Conservation (phyloP, 2,329 filamentous ascomycete genomes). For the Nemania serpens region DNA sequence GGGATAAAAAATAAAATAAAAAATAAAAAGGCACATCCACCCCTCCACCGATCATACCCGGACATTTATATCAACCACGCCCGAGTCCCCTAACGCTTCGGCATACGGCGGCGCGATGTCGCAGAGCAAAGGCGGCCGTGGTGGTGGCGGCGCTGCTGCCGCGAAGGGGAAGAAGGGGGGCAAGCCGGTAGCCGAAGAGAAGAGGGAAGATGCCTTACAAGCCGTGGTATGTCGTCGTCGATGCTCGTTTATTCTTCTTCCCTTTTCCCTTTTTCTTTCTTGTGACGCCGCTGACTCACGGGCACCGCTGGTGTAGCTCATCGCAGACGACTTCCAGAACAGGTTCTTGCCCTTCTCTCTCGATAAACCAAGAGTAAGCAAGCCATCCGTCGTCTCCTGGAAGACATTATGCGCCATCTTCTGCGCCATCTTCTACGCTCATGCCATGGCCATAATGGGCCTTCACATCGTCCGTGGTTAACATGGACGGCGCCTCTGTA, state of each 20-base stretch:
- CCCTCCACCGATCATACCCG: not conserved
- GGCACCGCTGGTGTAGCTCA: conserved; percentile 58
- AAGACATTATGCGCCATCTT: too few relatives aligned
- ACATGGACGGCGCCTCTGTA: conserved; percentile 45
- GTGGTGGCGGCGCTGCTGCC: conserved; percentile 42
- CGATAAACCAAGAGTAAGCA: conserved; percentile 79
- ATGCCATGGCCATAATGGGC: not conserved
- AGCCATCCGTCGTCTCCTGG: too few relatives aligned
- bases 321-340: conserved; percentile 94
- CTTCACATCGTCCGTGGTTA: not conserved
- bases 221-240: conserved; percentile 37
- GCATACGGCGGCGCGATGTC: conserved; percentile 32
- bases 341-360: conserved; percentile 88
- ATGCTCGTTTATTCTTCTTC: not conserved
- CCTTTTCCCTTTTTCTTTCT: not conserved
- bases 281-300: not conserved
- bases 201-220: conserved; percentile 63
- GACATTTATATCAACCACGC: not conserved
- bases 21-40: not conserved
- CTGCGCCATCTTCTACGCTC: not conserved
- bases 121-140: conserved; percentile 36
- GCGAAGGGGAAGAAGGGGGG: conserved; percentile 58
- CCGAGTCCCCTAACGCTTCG: not conserved
- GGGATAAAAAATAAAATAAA: not conserved
- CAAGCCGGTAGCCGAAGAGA: conserved; percentile 57